Evolutionary conservation across 805 yeast genomes (phyloP), one percentile per base, ranked within the genome.

Genomic region (Metschnikowia peoriensis): DNA sequence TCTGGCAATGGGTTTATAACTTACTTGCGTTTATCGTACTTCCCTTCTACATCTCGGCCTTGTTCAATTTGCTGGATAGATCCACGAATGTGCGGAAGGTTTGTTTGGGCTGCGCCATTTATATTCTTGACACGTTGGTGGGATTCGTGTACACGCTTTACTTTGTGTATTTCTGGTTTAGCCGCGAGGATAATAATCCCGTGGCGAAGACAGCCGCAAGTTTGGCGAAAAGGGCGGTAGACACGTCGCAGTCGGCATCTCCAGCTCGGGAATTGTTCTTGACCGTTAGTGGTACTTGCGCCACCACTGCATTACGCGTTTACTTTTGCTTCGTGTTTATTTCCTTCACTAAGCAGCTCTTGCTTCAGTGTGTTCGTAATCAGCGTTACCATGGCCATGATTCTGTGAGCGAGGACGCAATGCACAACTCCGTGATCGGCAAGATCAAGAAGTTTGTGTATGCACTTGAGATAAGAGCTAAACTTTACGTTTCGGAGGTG

Each of bases 1-100:
- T 85, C 54, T 73, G 88, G 71, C 97, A 93, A 65, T 88, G 97
- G 94, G 53, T 87, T 1, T 82, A 85, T 58, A 90, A 92, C 67
- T 60, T 86, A 15, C 66, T 85, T 53, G 85, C 96, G 2, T 72
- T 88, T 14, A 50, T 80, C 3, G 75, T 84, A 6, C 70, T 92
- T 42, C 83, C 91, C 3, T 77, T 87, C 49, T 89, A 85, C 66
- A 71, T 84, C 3, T 71, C 79, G 39, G 94, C 90, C 0, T 74
- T 89, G 41, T 49, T 64, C 27, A 62, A 66, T 45, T 55, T 75
- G 46, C 68, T 60, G 50, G 71, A 76, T 48, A 60, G 63, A 49
- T 70, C 74, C 44, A 85, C 87, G 43, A 80, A 80, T 43, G 79
- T 86, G 6, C 73, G 87, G 55, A 79, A 81, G 44, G 77, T 82